Evolutionary conservation across 805 yeast species (phyloP).

Genomic region (Scheffersomyces coipomensis): DNA sequence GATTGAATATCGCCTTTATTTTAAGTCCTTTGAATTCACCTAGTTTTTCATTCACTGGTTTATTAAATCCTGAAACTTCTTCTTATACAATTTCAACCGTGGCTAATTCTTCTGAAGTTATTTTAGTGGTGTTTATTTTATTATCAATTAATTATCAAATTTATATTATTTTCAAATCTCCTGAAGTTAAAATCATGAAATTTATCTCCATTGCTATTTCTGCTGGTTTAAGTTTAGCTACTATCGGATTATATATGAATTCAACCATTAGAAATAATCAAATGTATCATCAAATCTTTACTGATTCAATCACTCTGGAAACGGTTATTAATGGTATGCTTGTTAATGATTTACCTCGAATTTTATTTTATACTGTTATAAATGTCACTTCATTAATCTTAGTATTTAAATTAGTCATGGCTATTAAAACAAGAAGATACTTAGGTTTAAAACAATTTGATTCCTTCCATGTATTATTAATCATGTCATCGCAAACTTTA

Average conservation of each 20-base stretch:
- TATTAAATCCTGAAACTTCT: constrained; percentile 18
- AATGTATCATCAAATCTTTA: constrained; percentile 19
- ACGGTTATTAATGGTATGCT: constrained; percentile 12
- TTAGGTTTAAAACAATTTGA: constrained; percentile 83
- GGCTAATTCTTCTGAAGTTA: constrained; percentile 56
- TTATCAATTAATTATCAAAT: constrained; percentile 70
- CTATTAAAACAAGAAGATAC: constrained; percentile 68
- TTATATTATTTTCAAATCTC: constrained; percentile 63
- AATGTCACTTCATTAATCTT: constrained; percentile 61
- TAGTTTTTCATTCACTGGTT: constrained; percentile 38
- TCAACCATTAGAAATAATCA: constrained; percentile 46
- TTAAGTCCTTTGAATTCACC: constrained; percentile 51
- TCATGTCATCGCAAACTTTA: constrained; percentile 82
- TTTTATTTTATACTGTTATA: constrained; percentile 69
- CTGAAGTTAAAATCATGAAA: constrained; percentile 46
- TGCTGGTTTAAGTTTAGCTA: constrained; percentile 47
- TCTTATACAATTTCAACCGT: constrained; percentile 57
- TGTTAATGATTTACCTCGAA: constrained; percentile 53
- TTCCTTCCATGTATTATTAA: constrained; percentile 73
- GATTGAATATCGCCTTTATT: constrained; percentile 55
- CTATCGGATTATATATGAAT: constrained; percentile 58
- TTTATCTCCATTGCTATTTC: constrained; percentile 36
- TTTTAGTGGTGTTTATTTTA: constrained; percentile 63
- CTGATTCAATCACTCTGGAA: not conserved
- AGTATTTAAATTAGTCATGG: constrained; percentile 60